Evolutionary conservation across 495 filamentous ascomycete genomes (phyloP).

Genomic region (Hypoxylon fuscum): DNA sequence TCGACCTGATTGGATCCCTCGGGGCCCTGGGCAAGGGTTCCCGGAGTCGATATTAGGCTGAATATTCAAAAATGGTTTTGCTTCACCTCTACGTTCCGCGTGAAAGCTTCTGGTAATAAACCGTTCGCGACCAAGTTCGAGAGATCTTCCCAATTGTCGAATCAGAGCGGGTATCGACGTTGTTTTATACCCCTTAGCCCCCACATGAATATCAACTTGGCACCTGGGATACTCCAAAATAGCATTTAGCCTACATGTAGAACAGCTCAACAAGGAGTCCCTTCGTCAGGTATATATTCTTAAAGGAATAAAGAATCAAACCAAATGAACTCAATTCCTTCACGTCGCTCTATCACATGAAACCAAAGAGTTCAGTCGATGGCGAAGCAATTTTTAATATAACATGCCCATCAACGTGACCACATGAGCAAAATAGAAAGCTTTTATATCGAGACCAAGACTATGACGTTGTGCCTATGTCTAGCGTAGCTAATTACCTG

Average conservation of each 20-base stretch:
- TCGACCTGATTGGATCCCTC: slow-evolving; percentile 24
- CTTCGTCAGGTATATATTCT: too few relatives aligned
- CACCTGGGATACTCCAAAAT: slow-evolving; percentile 25
- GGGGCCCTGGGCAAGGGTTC: slow-evolving; percentile 32
- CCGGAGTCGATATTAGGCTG: slow-evolving; percentile 35
- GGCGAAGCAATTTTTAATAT: not conserved
- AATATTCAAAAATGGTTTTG: slow-evolving; percentile 17
- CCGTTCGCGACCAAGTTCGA: not conserved
- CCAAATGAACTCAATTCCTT: slow-evolving; percentile 1
- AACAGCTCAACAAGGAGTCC: too few relatives aligned
- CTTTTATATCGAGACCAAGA: not conserved
- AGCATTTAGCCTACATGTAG: slow-evolving; percentile 26
- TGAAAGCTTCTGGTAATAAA: slow-evolving; percentile 25
- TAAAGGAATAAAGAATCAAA: not conserved
- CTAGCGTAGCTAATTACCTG: not conserved
- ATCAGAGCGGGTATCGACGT: slow-evolving; percentile 11
- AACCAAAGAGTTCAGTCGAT: not conserved
- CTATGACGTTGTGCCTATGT: not conserved
- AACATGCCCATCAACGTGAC: not conserved
- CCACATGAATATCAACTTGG: slow-evolving; percentile 18
- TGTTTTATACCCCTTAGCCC: slow-evolving; percentile 8
- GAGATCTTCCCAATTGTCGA: slow-evolving; percentile 21
- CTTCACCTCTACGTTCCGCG: slow-evolving; percentile 31
- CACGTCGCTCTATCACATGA: not conserved
- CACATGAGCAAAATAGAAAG: not conserved